A percentile compares a stretch with the other conserved stretches of the same genome.
Conservation (phyloP, 1,139 yeast species). For the Candida glucosophila region DNA sequence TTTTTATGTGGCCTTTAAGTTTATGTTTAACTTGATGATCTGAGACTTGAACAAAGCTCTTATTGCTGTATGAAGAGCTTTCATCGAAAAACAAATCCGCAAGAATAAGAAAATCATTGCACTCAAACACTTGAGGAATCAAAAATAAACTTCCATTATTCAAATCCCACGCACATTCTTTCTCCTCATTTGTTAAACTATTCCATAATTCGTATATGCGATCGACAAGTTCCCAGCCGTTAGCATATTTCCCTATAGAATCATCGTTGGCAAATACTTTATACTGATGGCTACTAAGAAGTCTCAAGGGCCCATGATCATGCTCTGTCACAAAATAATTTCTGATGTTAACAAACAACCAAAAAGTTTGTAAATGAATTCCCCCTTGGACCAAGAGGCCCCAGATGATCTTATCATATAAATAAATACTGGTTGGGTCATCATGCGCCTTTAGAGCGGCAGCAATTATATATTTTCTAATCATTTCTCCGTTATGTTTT, state of each 20-base stretch:
- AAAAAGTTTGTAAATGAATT: conserved; percentile 28
- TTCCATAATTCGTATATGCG: conserved; percentile 8
- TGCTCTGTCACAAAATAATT: conserved; percentile 15
- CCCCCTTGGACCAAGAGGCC: conserved; percentile 37
- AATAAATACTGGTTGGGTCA: conserved; percentile 21
- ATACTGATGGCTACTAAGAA: conserved; percentile 9
- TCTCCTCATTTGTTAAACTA: conserved; percentile 7
- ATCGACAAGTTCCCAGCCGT: conserved; percentile 16
- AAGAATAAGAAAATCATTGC: conserved; percentile 7
- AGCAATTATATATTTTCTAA: conserved; percentile 24
- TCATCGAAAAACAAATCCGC: conserved; percentile 16
- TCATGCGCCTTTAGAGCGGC: conserved; percentile 20
- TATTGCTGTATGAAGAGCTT: conserved; percentile 5
- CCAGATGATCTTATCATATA: conserved; percentile 30
- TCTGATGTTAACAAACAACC: conserved; percentile 29
- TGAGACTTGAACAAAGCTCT: conserved; percentile 8
- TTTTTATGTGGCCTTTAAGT: conserved; percentile 11
- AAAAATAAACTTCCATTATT: conserved; percentile 9
- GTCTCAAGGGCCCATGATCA: conserved; percentile 16
- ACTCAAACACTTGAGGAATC: conserved; percentile 15
- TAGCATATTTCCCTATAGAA: conserved; percentile 9
- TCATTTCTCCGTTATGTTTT: conserved; percentile 16
- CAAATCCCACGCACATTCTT: conserved; percentile 12
- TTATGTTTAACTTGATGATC: conserved; percentile 11
- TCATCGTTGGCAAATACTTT: conserved; percentile 7